A percentile compares a stretch with the other conserved stretches of the same genome.
Conservation (phyloP, 495 filamentous ascomycete genomes). For the Trichoderma virens region DNA sequence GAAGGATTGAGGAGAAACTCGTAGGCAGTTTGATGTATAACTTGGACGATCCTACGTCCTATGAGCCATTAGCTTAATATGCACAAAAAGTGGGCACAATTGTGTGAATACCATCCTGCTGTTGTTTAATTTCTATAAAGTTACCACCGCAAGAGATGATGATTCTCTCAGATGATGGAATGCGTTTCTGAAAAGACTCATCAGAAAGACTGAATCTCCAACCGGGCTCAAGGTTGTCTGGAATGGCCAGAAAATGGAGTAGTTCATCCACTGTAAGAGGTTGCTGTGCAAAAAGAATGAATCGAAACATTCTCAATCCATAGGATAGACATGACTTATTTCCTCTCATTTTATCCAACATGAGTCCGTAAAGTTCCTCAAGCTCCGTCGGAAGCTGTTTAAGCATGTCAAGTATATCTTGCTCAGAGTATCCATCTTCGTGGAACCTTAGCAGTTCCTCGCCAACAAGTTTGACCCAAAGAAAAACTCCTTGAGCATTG, state of each 20-base stretch:
- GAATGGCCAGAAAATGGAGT: not conserved
- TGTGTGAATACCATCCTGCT: not conserved
- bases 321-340: not conserved
- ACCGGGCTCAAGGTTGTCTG: not conserved
- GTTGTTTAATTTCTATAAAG: not conserved
- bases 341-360: not conserved
- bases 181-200: not conserved
- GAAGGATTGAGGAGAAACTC: not conserved
- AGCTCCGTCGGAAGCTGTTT: not conserved
- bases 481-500: not conserved
- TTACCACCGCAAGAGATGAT: not conserved
- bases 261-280: not conserved
- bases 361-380: not conserved
- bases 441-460: not conserved
- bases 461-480: not conserved
- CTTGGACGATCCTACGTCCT: not conserved
- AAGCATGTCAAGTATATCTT: not conserved
- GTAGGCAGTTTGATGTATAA: not conserved
- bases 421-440: not conserved
- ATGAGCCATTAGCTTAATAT: not conserved
- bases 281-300: not conserved
- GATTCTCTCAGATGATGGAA: not conserved
- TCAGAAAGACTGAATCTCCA: not conserved
- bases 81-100: not conserved
- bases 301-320: not conserved